A percentile compares a stretch with the other conserved stretches of the same genome.
Evolutionary conservation across 106 monocot genomes (phyloP).

Genomic region (Triglochin maritima): DNA sequence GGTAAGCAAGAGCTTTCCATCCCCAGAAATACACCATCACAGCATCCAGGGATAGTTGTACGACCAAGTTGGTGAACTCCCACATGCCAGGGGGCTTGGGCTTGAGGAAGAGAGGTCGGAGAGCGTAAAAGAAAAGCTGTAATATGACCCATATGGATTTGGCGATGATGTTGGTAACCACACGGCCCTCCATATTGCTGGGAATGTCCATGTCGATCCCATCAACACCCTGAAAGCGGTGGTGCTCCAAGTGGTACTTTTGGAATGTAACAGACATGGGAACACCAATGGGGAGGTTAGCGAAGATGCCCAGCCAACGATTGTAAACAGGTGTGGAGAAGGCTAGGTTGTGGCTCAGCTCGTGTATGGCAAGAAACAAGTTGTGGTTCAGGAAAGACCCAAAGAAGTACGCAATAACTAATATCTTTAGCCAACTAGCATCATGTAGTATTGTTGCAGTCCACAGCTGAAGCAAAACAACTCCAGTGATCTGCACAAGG

Average conservation of each 20-base stretch:
- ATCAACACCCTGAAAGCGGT: conserved; percentile 83
- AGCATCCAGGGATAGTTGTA: conserved; percentile 44
- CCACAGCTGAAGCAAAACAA: conserved; percentile 71
- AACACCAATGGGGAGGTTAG: conserved; percentile 89
- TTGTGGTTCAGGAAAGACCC: conserved; percentile 97
- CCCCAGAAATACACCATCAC: conserved; percentile 46
- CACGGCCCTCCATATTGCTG: conserved; percentile 30
- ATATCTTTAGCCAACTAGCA: conserved; percentile 67
- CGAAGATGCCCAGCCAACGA: conserved; percentile 80
- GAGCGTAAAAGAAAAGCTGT: conserved; percentile 86
- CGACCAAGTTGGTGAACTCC: conserved; percentile 57
- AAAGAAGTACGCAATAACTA: conserved; percentile 67
- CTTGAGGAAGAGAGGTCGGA: conserved; percentile 70
- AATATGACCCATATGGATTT: conserved; percentile 75
- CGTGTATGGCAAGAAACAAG: conserved; percentile 89
- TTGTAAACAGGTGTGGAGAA: conserved; percentile 68
- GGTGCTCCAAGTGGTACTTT: conserved; percentile 92
- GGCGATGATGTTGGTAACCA: conserved; percentile 35
- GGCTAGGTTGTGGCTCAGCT: conserved; percentile 93
- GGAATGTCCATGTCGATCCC: conserved; percentile 90
- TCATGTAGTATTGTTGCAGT: conserved; percentile 39
- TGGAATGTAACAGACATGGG: conserved; percentile 97
- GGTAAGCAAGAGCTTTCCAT: conserved; percentile 67
- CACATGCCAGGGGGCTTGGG: conserved; percentile 87
- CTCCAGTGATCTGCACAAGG: conserved; percentile 48